These are phyloP conservation scores for Cucumis hystrix DNA, from an alignment of 306 rosid species.

Conservation along the genomic window DNA sequence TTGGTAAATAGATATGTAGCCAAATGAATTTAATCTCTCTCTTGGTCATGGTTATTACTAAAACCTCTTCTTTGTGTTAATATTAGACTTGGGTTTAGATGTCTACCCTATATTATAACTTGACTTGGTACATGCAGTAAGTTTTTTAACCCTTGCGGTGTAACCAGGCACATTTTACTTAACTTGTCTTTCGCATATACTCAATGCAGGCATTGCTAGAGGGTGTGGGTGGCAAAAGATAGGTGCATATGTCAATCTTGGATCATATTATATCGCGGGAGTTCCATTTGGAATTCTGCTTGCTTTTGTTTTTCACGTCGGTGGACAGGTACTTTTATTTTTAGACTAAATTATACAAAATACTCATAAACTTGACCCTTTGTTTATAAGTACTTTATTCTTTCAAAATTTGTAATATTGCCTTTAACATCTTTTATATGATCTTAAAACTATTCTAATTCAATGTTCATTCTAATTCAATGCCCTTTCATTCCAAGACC, in stretches of 20 bases:
- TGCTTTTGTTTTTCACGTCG: constrained; percentile 43
- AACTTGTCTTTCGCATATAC: not conserved
- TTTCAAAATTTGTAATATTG: too few species aligned
- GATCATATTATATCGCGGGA: constrained; percentile 61
- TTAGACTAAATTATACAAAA: too few species aligned
- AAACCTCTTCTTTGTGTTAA: not conserved
- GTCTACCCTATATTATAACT: not conserved
- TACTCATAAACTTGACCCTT: too few species aligned
- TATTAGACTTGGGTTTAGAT: not conserved
- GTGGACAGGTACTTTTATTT: constrained; percentile 42
- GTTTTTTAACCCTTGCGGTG: not conserved
- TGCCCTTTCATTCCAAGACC: not conserved
- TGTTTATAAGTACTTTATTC: too few species aligned
- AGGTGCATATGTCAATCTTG: constrained; percentile 69
- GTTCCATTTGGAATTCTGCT: constrained; percentile 44
- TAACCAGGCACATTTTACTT: not conserved
- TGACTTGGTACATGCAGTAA: not conserved
- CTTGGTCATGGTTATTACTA: not conserved
- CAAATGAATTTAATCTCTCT: too few species aligned
- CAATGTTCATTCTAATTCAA: not conserved
- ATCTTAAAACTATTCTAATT: not conserved
- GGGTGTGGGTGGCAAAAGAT: constrained; percentile 82
- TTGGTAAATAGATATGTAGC: too few species aligned
- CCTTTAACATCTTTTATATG: not conserved
- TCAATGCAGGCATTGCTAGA: constrained; percentile 47